A percentile compares a stretch with the other conserved stretches of the same genome.
Conservation (phyloP, 1,284 basidiomycete genomes). For the Sporisorium exsertum region DNA sequence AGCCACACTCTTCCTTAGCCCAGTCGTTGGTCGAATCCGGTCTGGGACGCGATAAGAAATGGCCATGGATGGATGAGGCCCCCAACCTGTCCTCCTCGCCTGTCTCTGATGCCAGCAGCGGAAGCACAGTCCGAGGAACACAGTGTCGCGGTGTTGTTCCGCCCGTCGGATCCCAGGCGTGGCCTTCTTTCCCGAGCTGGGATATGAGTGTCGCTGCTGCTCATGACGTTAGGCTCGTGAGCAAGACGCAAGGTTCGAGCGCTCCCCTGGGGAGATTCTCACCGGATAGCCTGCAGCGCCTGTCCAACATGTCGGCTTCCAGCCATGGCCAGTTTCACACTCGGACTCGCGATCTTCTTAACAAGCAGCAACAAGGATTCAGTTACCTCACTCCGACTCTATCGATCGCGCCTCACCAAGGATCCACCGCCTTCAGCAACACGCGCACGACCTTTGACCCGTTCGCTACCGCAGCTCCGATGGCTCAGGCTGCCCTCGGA, state of each 20-base stretch:
- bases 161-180: not conserved
- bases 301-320: not conserved
- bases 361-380: not conserved
- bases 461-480: not conserved
- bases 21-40: not conserved
- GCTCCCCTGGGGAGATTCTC: not conserved
- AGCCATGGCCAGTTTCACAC: not conserved
- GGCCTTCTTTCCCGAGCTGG: slow-evolving; percentile 6
- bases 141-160: not conserved
- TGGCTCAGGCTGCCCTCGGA: not conserved
- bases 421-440: not conserved
- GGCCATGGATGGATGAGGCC: not conserved
- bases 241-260: not conserved
- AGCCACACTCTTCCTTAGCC: not conserved
- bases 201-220: not conserved
- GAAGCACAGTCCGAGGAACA: not conserved
- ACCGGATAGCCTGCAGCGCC: not conserved
- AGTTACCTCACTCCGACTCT: not conserved
- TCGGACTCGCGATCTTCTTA: not conserved
- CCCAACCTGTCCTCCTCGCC: slow-evolving; percentile 9
- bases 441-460: not conserved
- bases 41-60: not conserved
- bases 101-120: not conserved
- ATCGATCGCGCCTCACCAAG: not conserved
- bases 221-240: not conserved